A percentile compares a stretch with the other conserved stretches of the same genome.
Evolutionary conservation across 495 filamentous ascomycete genomes (phyloP).

Genomic region (Penicillium argentinense): DNA sequence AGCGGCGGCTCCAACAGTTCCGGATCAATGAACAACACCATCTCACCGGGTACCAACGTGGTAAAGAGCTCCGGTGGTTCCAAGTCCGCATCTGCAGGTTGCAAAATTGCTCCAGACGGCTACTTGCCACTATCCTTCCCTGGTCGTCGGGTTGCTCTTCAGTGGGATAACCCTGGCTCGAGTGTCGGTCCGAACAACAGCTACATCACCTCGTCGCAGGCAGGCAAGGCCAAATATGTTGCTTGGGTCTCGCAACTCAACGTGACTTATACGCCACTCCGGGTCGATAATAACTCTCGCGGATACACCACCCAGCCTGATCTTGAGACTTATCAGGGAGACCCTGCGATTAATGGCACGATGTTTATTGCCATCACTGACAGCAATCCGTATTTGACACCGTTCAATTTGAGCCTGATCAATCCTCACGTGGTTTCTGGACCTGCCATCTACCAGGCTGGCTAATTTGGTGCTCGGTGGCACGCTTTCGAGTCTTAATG

Average conservation of each 20-base stretch:
- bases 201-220: constrained; percentile 66
- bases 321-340: constrained; percentile 57
- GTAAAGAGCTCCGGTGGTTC: constrained; percentile 34
- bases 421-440: constrained; percentile 77
- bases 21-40: constrained; percentile 40
- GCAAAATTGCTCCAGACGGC: constrained; percentile 63
- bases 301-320: constrained; percentile 72
- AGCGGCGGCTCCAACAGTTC: constrained; percentile 54
- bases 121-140: constrained; percentile 70
- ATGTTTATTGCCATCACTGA: constrained; percentile 81
- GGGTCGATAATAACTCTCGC: constrained; percentile 47
- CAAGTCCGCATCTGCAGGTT: constrained; percentile 53
- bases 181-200: constrained; percentile 76
- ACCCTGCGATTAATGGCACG: constrained; percentile 75
- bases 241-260: constrained; percentile 84
- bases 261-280: constrained; percentile 74
- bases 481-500: too few species aligned
- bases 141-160: constrained; percentile 67
- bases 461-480: too few species aligned
- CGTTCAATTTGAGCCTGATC: constrained; percentile 71
- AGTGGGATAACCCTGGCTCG: constrained; percentile 72
- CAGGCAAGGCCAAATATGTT: constrained; percentile 63
- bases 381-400: constrained; percentile 62
- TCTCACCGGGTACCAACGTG: constrained; percentile 32
- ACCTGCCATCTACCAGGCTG: constrained; percentile 75